phyloP scores from a whole-genome alignment of 2,329 filamentous ascomycete genomes.

The Cladophialophora bantiana region DNA sequence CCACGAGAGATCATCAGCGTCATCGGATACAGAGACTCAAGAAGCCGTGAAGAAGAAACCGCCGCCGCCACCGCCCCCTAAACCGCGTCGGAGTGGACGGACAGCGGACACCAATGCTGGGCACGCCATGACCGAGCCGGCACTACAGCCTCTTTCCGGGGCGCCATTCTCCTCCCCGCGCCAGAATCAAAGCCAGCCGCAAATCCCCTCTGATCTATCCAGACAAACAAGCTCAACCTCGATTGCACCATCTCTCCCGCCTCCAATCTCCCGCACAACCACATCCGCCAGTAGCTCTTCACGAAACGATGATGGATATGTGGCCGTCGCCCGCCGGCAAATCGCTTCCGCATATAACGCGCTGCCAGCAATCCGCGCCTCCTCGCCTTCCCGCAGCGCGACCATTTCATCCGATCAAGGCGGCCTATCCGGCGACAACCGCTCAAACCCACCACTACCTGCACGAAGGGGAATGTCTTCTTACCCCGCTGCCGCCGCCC shows the following conservation, averaged over 20 bases:
- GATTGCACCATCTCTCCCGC: conserved; percentile 31
- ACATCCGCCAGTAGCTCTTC: conserved; percentile 26
- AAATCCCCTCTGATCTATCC: conserved; percentile 13
- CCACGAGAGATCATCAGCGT: conserved; percentile 27
- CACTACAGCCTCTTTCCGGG: conserved; percentile 33
- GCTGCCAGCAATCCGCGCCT: conserved; percentile 39
- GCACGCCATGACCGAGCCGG: conserved; percentile 28
- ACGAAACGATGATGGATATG: conserved; percentile 38
- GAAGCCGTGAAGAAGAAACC: conserved; percentile 44
- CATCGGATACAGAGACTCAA: conserved; percentile 31
- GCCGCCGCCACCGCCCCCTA: conserved; percentile 48
- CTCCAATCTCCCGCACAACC: conserved; percentile 29
- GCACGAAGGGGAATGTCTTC: conserved; percentile 40
- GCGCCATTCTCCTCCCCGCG: conserved; percentile 43
- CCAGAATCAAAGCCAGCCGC: conserved; percentile 36
- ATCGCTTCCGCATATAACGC: conserved; percentile 38
- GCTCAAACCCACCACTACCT: conserved; percentile 44
- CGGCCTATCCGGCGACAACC: conserved; percentile 38
- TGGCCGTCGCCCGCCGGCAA: conserved; percentile 38
- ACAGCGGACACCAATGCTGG: background rate
- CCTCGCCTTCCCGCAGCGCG: conserved; percentile 37
- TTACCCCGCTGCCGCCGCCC: conserved; percentile 44
- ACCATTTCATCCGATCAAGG: conserved; percentile 37
- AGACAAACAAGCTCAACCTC: conserved; percentile 14
- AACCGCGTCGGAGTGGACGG: conserved; percentile 44